Evolutionary conservation across 345 rosid species (phyloP).

Genomic region (Garcia nutans): DNA sequence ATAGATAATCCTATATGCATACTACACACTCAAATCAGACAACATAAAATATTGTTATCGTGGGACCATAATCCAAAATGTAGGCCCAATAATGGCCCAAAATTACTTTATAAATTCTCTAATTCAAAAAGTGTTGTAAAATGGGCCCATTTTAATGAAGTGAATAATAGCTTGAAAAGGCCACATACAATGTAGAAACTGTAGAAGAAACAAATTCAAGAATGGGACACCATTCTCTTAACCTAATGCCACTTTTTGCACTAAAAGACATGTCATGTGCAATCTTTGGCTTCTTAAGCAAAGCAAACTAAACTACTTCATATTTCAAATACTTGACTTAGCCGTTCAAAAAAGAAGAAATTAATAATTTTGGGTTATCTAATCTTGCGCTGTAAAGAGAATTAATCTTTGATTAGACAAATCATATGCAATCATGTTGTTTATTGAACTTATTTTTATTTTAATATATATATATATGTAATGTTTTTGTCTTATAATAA

Average conservation of each 20-base stretch:
- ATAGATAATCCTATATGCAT: background rate
- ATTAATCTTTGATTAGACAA: background rate
- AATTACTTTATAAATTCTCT: no score
- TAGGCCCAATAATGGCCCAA: background rate
- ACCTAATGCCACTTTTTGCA: background rate
- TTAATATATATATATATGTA: no score
- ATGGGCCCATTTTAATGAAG: no score
- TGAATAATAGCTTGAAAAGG: background rate
- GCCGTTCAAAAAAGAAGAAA: background rate
- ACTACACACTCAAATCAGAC: background rate
- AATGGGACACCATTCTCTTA: constrained; percentile 33
- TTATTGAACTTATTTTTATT: no score
- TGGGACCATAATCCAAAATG: constrained; percentile 20
- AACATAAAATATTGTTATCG: background rate
- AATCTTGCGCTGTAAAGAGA: background rate
- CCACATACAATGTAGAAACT: constrained; percentile 29
- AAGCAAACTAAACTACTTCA: background rate
- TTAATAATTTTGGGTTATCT: background rate
- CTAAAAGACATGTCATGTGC: constrained; percentile 33
- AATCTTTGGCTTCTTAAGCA: constrained; percentile 21
- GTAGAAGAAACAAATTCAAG: constrained; percentile 11
- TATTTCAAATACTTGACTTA: constrained; percentile 11
- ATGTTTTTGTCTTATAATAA: no score
- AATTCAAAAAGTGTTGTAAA: no score
- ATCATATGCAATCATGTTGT: background rate